Evolutionary conservation across 139 green algal species (phyloP).

Genomic region (Chlorella vulgaris): DNA sequence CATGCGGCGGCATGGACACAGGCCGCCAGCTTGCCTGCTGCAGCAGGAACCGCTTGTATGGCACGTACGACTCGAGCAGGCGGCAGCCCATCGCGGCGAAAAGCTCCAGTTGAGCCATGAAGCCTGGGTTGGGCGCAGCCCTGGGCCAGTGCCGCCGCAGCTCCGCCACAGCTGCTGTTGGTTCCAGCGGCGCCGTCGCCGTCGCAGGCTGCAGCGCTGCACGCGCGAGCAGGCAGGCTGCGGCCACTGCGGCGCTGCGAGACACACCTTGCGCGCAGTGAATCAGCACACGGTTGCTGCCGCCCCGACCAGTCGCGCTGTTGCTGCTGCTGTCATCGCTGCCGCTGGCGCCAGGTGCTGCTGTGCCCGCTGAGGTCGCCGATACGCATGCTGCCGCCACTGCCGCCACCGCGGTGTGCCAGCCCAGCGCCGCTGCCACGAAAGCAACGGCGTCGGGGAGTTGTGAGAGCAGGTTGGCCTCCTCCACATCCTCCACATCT

Average conservation of each 20-base stretch:
- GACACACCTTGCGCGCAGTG: conserved; percentile 55
- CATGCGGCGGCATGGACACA: no score
- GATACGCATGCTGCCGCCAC: no score
- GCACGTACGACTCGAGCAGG: conserved; percentile 61
- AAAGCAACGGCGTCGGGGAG: conserved; percentile 39
- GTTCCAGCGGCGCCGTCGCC: not conserved
- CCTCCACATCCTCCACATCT: conserved; percentile 39
- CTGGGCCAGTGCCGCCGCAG: conserved; percentile 35
- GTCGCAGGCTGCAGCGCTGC: not conserved
- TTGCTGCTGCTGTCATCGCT: not conserved
- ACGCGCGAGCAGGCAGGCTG: conserved; percentile 58
- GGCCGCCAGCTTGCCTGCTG: no score
- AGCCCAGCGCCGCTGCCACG: conserved; percentile 17
- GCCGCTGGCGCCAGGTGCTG: not conserved
- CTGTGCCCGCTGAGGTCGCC: not conserved
- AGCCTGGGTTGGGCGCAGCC: conserved; percentile 73
- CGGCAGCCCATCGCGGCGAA: conserved; percentile 60
- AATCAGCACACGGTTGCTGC: conserved; percentile 29
- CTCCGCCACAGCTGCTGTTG: conserved; percentile 35
- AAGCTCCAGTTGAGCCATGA: conserved; percentile 73
- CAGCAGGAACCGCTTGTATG: conserved; percentile 68
- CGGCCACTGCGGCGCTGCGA: conserved; percentile 43
- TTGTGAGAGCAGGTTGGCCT: conserved; percentile 42
- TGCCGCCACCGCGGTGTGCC: not conserved
- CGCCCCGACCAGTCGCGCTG: not conserved